Conservation (phyloP, 2,329 filamentous ascomycete genomes). For the Alternaria sp. region DNA sequence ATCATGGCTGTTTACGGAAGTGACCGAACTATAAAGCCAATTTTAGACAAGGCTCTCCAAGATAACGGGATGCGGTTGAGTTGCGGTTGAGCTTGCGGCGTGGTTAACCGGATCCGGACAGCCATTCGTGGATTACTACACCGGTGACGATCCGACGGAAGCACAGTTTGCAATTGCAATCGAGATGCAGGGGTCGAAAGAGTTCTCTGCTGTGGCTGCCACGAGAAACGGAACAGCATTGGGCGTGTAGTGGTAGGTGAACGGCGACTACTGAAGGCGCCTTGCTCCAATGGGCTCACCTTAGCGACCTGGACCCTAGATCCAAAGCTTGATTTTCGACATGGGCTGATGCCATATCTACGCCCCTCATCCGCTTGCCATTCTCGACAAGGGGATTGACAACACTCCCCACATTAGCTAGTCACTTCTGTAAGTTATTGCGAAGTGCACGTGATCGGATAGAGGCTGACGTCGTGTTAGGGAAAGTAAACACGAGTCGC, state of each 20-base stretch:
- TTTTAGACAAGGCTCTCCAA: background rate
- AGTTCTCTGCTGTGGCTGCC: constrained; percentile 24
- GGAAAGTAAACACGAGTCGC: background rate
- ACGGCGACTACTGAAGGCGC: constrained; percentile 21
- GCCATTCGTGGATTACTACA: background rate
- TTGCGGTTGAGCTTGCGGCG: background rate
- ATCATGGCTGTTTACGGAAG: constrained; percentile 8
- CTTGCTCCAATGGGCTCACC: constrained; percentile 18
- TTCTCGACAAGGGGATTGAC: constrained; percentile 11
- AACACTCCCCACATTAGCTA: constrained; percentile 19
- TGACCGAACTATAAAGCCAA: background rate
- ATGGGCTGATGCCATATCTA: constrained; percentile 20
- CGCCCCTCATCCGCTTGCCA: constrained; percentile 19
- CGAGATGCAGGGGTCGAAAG: constrained; percentile 3
- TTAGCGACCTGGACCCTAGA: constrained; percentile 27
- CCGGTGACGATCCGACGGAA: background rate
- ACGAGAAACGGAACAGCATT: constrained; percentile 26
- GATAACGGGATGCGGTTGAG: background rate
- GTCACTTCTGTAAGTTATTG: constrained; percentile 24
- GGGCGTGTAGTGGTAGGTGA: constrained; percentile 18
- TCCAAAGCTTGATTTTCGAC: constrained; percentile 16
- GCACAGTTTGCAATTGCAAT: background rate
- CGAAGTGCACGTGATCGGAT: constrained; percentile 32
- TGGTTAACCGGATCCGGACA: background rate
- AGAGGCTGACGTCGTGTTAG: background rate